Conservation (phyloP, 768 basidiomycete species). For the Lanmaoa rubissima region DNA sequence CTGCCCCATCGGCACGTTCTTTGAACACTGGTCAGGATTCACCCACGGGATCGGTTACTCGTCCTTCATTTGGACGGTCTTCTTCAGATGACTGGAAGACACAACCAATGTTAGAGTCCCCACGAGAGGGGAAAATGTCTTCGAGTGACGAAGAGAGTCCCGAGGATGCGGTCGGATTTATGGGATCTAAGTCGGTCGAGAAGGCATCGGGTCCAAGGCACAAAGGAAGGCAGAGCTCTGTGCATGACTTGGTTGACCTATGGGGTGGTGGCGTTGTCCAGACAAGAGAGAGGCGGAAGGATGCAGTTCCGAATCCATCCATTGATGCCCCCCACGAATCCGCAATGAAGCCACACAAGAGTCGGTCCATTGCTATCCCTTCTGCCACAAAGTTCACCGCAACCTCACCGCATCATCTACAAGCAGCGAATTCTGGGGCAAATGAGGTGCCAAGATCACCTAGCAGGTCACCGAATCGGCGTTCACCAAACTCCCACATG, state of each 20-base stretch:
- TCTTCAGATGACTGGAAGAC: conserved; percentile 50
- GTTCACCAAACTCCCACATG: conserved; percentile 27
- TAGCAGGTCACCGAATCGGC: conserved; percentile 29
- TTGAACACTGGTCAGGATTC: conserved; percentile 12
- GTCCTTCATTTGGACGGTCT: conserved; percentile 11
- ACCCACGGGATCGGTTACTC: conserved; percentile 2
- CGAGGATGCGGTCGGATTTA: conserved; percentile 42
- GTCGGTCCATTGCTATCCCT: conserved; percentile 18
- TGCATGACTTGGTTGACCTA: conserved; percentile 78
- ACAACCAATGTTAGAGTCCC: conserved; percentile 30
- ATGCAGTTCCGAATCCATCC: conserved; percentile 18
- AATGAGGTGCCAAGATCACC: conserved; percentile 26
- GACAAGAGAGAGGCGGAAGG: conserved; percentile 43
- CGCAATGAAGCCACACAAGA: conserved; percentile 18
- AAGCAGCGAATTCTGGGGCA: conserved; percentile 15
- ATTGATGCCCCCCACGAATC: conserved; percentile 15
- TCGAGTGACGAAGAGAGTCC: conserved; percentile 60
- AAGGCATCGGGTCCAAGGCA: conserved; percentile 31
- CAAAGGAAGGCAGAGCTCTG: conserved; percentile 69
- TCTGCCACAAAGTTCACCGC: conserved; percentile 20
- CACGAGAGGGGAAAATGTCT: conserved; percentile 35
- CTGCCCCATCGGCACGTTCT: conserved; percentile 2
- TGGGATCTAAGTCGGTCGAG: conserved; percentile 20
- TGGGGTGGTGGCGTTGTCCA: conserved; percentile 59
- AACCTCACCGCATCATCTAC: conserved; percentile 27